These are phyloP conservation scores for Haplosporangium gracile DNA, from an alignment of 192 early-diverging fungal genomes.

Conservation along the genomic window DNA sequence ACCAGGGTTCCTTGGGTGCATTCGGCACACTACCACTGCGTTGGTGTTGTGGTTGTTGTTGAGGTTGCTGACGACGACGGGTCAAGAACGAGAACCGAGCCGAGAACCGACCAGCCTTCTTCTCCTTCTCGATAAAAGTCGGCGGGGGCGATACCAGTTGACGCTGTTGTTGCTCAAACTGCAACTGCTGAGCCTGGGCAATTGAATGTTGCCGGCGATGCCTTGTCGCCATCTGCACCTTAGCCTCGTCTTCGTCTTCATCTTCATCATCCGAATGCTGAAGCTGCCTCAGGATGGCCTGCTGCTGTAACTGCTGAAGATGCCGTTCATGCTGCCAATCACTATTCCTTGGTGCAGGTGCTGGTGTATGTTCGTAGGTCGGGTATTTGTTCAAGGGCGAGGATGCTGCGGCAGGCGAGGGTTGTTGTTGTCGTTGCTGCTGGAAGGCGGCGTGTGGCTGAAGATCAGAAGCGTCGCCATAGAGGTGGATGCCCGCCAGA, in stretches of 20 bases:
- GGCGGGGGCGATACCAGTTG: conserved; percentile 20
- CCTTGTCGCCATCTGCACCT: conserved; percentile 9
- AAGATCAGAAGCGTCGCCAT: conserved; percentile 35
- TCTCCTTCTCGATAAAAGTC: conserved; percentile 32
- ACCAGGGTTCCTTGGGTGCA: conserved; percentile 12
- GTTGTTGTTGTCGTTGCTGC: conserved; percentile 10
- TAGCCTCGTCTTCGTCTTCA: conserved; percentile 20
- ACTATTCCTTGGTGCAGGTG: neutral
- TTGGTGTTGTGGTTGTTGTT: conserved; percentile 22
- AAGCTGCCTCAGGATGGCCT: conserved; percentile 15
- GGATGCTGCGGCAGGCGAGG: conserved; percentile 15
- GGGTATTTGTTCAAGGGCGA: conserved; percentile 40
- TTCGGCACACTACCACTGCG: conserved; percentile 39
- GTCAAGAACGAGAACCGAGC: conserved; percentile 53
- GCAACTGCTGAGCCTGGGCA: conserved; percentile 8
- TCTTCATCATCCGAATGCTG: conserved; percentile 32
- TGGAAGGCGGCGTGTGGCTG: neutral
- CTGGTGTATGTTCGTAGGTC: conserved; percentile 29
- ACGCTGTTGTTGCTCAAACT: conserved; percentile 20
- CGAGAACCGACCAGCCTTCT: conserved; percentile 39
- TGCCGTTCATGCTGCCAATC: conserved; percentile 44
- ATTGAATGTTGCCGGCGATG: conserved; percentile 28
- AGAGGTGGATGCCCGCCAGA: conserved; percentile 38
- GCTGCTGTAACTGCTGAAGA: conserved; percentile 33
- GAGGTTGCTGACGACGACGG: conserved; percentile 32